Base-by-base conservation (phyloP, 78 protist species). In the Polysphondylium violaceum region DNA sequence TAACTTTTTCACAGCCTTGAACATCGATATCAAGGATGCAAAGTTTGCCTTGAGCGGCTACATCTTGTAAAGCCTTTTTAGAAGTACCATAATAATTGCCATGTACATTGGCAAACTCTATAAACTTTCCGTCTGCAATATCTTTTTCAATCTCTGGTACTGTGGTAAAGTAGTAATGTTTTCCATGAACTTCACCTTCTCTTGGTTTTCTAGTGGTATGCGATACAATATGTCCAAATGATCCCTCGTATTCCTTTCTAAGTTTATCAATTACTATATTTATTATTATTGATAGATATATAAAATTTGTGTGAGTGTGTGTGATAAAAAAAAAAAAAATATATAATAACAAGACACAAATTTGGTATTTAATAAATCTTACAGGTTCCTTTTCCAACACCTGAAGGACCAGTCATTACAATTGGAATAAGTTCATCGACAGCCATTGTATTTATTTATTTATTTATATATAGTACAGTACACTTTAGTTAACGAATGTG, bases 1-100 rank as follows among this genome's bases (percentile, higher is more conserved):
- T 86, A 23, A 96, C 92, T 17, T 56, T 59, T 67, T 87, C 87
- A n/a, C 96, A 97, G 40, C 98, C 98, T 74, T 97, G 98, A 35
- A 95, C 93, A 74, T 97, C 98, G 33, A 97, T 95, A 69, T 97
- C 98, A 47, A 97, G 69, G 9, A 97, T 40, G 79, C 97, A 94
- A 33, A 93, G 79, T 86, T 76, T 58, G 3, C 96, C 95, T 21
- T 63, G 19, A 38, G 38, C 88, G 7, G 73, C n/a, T 3, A 85
- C 92, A 0, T 58, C 40, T 69, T 85, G 38, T 9, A 93, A 44
- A 19, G 96, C 94, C 7, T 76, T 76, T 85, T 86, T 79, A 61
- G 93, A 85, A 1, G 95, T 92, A 43, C 95, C 95, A 56, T 92
- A 92, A 72, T 71, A 76, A 76, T 92, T 92, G 14, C 89, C 91